phyloP scores from a whole-genome alignment of 1,284 basidiomycete species.

The Ceratobasidium theobromae region DNA sequence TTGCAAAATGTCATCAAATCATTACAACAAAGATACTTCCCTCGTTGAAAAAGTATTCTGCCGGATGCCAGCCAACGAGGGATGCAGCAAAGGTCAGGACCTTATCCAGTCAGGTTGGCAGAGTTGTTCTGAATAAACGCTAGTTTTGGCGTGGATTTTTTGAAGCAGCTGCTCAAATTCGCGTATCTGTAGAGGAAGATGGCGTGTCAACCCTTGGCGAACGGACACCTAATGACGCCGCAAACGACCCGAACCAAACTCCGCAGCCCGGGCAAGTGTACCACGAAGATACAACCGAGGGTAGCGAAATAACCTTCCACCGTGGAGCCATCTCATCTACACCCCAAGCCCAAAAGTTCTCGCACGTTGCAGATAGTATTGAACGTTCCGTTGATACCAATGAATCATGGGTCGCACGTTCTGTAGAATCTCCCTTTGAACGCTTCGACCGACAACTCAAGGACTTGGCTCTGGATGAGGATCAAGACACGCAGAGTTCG shows the following conservation, averaged over 20 bases:
- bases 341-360: slow-evolving; percentile 53
- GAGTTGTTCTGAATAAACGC: not conserved
- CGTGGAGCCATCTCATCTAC: slow-evolving; percentile 72
- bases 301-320: slow-evolving; percentile 67
- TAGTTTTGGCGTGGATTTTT: slow-evolving; percentile 97
- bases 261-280: slow-evolving; percentile 40
- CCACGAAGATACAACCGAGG: slow-evolving; percentile 51
- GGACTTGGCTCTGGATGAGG: slow-evolving; percentile 53
- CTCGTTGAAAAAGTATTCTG: slow-evolving; percentile 83
- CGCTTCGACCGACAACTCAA: slow-evolving; percentile 68
- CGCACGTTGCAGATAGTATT: slow-evolving; percentile 44
- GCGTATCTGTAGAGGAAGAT: slow-evolving; percentile 71
- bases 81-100: slow-evolving; percentile 78
- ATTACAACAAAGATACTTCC: slow-evolving; percentile 81
- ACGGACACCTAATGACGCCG: slow-evolving; percentile 12
- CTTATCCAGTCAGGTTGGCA: not conserved
- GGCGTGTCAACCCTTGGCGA: slow-evolving; percentile 47
- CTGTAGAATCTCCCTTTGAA: slow-evolving; percentile 74
- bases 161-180: slow-evolving; percentile 84
- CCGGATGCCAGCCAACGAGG: slow-evolving; percentile 82
- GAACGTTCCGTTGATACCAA: slow-evolving; percentile 48
- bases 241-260: slow-evolving; percentile 47
- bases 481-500: slow-evolving; percentile 26
- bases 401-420: slow-evolving; percentile 56
- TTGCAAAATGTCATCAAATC: slow-evolving; percentile 86